Evolutionary conservation across 139 green algal genomes (phyloP).

Genomic region (Dunaliella primolecta): DNA sequence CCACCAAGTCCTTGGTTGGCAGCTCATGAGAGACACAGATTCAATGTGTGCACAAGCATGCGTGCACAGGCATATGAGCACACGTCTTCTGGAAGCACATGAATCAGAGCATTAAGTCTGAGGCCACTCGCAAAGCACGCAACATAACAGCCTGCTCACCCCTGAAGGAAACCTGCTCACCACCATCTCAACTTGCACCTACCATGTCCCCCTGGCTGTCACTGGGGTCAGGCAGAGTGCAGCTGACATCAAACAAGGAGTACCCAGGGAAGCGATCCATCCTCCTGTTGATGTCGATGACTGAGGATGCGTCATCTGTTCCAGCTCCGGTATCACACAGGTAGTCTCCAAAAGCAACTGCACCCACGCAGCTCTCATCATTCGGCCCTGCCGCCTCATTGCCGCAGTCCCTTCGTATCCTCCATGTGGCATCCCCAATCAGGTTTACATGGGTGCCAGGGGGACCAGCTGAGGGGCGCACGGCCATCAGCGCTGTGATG

Average conservation of each 20-base stretch:
- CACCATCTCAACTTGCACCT: too few relatives aligned
- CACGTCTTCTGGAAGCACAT: too few relatives aligned
- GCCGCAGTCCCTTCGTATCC: neutral
- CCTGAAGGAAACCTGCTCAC: too few relatives aligned
- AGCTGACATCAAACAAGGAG: conserved; percentile 2
- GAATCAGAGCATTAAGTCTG: too few relatives aligned
- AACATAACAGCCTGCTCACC: too few relatives aligned
- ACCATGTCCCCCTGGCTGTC: too few relatives aligned
- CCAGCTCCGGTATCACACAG: neutral
- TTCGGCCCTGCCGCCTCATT: neutral
- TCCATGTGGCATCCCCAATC: neutral
- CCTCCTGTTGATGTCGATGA: neutral
- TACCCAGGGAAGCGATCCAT: neutral
- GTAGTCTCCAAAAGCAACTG: conserved; percentile 16
- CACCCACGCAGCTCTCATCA: conserved; percentile 5
- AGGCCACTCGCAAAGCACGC: too few relatives aligned
- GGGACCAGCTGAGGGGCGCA: conserved; percentile 13
- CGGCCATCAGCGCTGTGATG: conserved; percentile 3
- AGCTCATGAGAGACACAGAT: too few relatives aligned
- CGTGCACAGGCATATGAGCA: too few relatives aligned
- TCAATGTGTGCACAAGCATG: too few relatives aligned
- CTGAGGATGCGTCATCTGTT: neutral
- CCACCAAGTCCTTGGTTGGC: neutral
- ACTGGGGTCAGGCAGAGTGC: conserved; percentile 4
- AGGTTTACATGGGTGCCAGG: conserved; percentile 2